Evolutionary conservation across 1,284 basidiomycete genomes (phyloP).

Genomic region (Cystobasidiaceae sp.): DNA sequence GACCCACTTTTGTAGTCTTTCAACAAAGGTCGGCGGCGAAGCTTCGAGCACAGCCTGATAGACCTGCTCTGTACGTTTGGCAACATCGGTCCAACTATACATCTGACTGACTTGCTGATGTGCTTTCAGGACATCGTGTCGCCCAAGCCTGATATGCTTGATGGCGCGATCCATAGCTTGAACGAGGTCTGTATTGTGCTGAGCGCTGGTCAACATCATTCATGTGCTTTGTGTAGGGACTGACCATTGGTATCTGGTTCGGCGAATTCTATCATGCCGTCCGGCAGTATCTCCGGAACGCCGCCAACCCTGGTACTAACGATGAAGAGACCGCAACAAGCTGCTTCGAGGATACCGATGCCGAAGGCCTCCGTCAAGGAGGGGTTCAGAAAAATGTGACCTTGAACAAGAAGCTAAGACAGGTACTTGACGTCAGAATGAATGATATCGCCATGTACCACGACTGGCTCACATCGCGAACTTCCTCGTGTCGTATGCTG

Average conservation of each 20-base stretch:
- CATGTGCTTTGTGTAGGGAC: constrained; percentile 34
- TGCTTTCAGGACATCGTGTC: constrained; percentile 71
- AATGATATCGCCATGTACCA: not conserved
- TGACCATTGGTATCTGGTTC: constrained; percentile 74
- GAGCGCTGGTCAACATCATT: not conserved
- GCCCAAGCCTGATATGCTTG: constrained; percentile 59
- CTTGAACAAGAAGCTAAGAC: constrained; percentile 68
- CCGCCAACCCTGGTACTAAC: constrained; percentile 93
- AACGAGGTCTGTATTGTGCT: constrained; percentile 65
- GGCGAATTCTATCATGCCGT: constrained; percentile 90
- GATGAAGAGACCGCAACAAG: constrained; percentile 87
- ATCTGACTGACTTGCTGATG: constrained; percentile 72
- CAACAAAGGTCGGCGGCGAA: constrained; percentile 60
- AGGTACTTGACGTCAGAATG: not conserved
- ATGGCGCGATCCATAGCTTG: constrained; percentile 78
- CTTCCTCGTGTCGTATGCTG: constrained; percentile 70
- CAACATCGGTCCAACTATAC: constrained; percentile 83
- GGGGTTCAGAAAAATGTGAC: constrained; percentile 90
- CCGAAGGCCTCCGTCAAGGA: constrained; percentile 96
- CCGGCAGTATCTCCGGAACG: constrained; percentile 88
- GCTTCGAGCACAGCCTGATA: constrained; percentile 65
- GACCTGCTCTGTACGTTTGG: constrained; percentile 72
- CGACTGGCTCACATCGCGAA: constrained; percentile 60
- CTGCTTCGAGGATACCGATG: constrained; percentile 92
- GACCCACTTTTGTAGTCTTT: constrained; percentile 63